Evolutionary conservation across 129 eudicot species (phyloP), one percentile per base, ranked within the genome.

Genomic region (Chrysanthemum lavandulifolium): DNA sequence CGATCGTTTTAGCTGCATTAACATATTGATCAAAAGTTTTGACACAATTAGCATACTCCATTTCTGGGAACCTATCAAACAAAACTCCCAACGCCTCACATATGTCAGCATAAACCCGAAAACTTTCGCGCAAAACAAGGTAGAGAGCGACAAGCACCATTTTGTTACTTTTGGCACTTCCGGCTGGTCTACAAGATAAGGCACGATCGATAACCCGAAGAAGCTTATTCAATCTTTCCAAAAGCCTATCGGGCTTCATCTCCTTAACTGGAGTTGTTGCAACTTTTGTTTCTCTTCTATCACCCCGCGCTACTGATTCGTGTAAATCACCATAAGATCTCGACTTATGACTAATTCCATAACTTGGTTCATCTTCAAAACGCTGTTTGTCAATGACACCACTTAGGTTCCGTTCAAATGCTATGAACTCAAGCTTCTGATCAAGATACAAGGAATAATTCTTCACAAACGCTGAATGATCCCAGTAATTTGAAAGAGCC

Each of bases 401-500:
- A 67, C 73, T 80, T 75, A 76, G 57, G 53, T 83, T 89, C 18
- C 88, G 85, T 67, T 82, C 92, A 65, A 82, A 86, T 45, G 78
- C 82, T 58, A 82, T 75, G 58, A 89, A 76, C 25, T 89, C 92
- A 48, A 89, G 76, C 88, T 81, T 86, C 65, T 86, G 90, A 77
- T 90, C 93, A 62, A 89, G 82, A 76, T 89, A 89, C 76, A 78
- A 48, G 0, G 85, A 88, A 48, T 90, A 90, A 55, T 76, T 79
- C 81, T 87, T 87, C 55, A 87, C 90, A 79, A 90, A 90, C 12
- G 80, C 87, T 0, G 90, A 83, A 81, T 90, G 93, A 78, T 90
- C 96, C 96, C 96, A 90, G 15, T 90, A 90, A 78, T 82, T 80
- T 5, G 92, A 84, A 68, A 84, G 88, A 49, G 92, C 86, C 75